Conservation (phyloP, 2,329 filamentous ascomycete species). For the Cryoendolithus antarcticus region DNA sequence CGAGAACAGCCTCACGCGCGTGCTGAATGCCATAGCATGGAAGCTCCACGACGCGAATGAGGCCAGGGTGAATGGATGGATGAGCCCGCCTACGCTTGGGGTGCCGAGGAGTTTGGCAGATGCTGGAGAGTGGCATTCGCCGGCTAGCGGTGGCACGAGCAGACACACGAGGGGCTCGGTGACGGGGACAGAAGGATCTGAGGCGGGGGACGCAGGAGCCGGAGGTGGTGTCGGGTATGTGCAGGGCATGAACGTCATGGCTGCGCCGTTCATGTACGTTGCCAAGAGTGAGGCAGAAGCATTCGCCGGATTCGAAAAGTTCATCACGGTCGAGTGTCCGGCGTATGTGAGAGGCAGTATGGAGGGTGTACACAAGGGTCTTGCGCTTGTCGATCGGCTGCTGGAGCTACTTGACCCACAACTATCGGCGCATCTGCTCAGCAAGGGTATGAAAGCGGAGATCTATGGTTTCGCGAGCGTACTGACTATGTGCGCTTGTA, state of each 20-base stretch:
- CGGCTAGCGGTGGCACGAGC: slow-evolving; percentile 17
- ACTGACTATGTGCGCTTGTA: slow-evolving; percentile 87
- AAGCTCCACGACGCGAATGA: slow-evolving; percentile 67
- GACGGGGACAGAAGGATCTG: slow-evolving; percentile 50
- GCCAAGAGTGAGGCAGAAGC: slow-evolving; percentile 91
- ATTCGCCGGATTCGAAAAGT: slow-evolving; percentile 77
- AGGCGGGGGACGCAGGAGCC: slow-evolving; percentile 33
- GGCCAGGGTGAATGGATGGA: slow-evolving; percentile 43
- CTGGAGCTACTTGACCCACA: slow-evolving; percentile 84
- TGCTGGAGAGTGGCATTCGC: slow-evolving; percentile 30
- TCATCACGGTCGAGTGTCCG: slow-evolving; percentile 78
- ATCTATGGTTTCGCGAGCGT: slow-evolving; percentile 96
- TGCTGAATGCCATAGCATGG: slow-evolving; percentile 94
- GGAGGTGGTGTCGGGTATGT: slow-evolving; percentile 76
- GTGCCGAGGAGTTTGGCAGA: slow-evolving; percentile 38
- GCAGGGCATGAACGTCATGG: slow-evolving; percentile 97
- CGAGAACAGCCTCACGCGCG: slow-evolving; percentile 84
- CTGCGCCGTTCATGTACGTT: slow-evolving; percentile 88
- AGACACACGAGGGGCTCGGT: slow-evolving; percentile 29
- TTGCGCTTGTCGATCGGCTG: slow-evolving; percentile 84
- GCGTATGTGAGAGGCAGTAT: slow-evolving; percentile 92
- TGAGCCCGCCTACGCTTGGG: slow-evolving; percentile 36
- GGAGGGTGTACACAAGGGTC: slow-evolving; percentile 89
- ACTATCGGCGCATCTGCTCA: slow-evolving; percentile 69
- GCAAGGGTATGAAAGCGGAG: slow-evolving; percentile 80